These are phyloP conservation scores for Avena eriantha DNA, from an alignment of 176 grass and related monocot species.

Conservation along the genomic window DNA sequence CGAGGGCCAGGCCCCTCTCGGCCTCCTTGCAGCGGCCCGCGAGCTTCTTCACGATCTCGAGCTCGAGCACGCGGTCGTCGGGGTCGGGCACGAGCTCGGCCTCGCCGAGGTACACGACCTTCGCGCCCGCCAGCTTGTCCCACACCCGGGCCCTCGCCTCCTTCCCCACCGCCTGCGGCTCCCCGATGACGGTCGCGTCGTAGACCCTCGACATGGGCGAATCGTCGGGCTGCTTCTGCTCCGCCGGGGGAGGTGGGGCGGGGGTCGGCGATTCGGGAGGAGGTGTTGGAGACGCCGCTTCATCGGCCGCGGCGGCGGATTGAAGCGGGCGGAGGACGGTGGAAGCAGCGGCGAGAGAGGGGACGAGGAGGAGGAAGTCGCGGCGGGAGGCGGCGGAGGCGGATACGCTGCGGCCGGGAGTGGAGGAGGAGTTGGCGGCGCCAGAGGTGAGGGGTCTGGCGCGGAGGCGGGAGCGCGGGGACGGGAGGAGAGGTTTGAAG, in stretches of 20 bases:
- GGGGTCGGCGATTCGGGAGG: background rate
- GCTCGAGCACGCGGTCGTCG: slow-evolving; percentile 78
- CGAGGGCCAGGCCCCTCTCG: slow-evolving; percentile 62
- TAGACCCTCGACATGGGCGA: slow-evolving; percentile 82
- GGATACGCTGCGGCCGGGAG: slow-evolving; percentile 36
- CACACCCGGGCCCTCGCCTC: slow-evolving; percentile 69
- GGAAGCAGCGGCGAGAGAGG: slow-evolving; percentile 62
- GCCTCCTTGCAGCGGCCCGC: slow-evolving; percentile 51
- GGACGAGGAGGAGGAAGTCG: slow-evolving; percentile 63
- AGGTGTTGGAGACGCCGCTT: slow-evolving; percentile 5
- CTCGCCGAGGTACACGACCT: slow-evolving; percentile 91
- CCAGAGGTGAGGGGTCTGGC: slow-evolving; percentile 9
- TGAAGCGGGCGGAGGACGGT: slow-evolving; percentile 42
- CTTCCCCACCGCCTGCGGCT: slow-evolving; percentile 85
- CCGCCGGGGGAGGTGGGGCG: background rate
- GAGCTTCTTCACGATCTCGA: slow-evolving; percentile 84
- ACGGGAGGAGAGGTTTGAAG: slow-evolving; percentile 46
- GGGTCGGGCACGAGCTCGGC: slow-evolving; percentile 78
- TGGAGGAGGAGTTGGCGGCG: background rate
- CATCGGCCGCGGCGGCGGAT: slow-evolving; percentile 25
- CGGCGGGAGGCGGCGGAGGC: slow-evolving; percentile 55
- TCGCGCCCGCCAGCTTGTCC: slow-evolving; percentile 86
- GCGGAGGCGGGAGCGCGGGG: slow-evolving; percentile 39
- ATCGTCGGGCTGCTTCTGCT: slow-evolving; percentile 45
- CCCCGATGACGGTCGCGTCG: slow-evolving; percentile 91